Percentiles rank a stretch among this genome's conserved stretches.
Evolutionary conservation across 768 basidiomycete species (phyloP).

Genomic region (Phallus indusiatus): DNA sequence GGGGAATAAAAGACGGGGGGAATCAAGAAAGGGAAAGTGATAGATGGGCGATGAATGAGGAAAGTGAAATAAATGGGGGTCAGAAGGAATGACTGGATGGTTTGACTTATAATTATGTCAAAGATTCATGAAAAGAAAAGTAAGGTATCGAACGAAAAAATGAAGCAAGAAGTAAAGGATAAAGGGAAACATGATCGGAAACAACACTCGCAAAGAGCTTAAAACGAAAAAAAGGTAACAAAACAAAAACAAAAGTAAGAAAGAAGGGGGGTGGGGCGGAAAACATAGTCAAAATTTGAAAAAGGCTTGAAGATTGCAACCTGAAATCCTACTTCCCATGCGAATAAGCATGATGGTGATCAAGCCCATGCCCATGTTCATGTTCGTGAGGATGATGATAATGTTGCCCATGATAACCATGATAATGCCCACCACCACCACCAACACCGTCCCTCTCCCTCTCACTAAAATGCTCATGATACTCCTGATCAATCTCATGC

Average conservation of each 20-base stretch:
- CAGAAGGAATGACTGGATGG: too few relatives aligned
- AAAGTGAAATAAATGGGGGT: too few relatives aligned
- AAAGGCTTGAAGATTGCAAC: not conserved
- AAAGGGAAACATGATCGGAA: not conserved
- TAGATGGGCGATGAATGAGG: too few relatives aligned
- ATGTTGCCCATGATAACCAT: too few relatives aligned
- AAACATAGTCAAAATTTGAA: too few relatives aligned
- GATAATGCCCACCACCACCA: conserved; percentile 14
- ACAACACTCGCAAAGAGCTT: not conserved
- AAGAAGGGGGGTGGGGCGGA: too few relatives aligned
- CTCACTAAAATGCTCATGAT: conserved; percentile 16
- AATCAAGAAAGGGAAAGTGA: too few relatives aligned
- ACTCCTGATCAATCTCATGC: conserved; percentile 17
- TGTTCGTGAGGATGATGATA: conserved; percentile 3
- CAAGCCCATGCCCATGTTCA: conserved; percentile 16
- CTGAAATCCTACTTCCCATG: too few relatives aligned
- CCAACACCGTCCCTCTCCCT: conserved; percentile 23
- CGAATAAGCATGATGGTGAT: not conserved
- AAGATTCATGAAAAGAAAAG: not conserved
- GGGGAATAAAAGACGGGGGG: too few relatives aligned
- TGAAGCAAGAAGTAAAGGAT: not conserved
- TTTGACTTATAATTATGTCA: too few relatives aligned
- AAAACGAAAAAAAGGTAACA: not conserved
- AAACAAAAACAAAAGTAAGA: not conserved
- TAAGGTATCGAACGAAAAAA: not conserved